A percentile compares a stretch with the other conserved stretches of the same genome.
Evolutionary conservation across 2,329 filamentous ascomycete species (phyloP).

Genomic region (Metarhizium sp.): DNA sequence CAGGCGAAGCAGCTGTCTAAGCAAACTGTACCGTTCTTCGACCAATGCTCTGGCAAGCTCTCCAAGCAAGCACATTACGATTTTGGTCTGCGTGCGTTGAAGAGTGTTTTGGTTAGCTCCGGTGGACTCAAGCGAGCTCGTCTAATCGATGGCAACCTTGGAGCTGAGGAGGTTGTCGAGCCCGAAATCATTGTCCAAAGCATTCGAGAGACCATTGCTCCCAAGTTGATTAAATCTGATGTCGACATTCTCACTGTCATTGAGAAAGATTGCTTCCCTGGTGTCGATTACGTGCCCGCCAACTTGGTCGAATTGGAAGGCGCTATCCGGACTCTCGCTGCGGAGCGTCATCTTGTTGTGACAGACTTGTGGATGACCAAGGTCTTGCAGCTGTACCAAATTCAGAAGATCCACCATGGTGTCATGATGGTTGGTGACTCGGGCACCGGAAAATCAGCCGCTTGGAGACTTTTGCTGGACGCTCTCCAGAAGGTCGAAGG

Average conservation of each 20-base stretch:
- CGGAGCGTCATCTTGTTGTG: slow-evolving; percentile 77
- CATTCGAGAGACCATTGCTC: slow-evolving; percentile 94
- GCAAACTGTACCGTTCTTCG: slow-evolving; percentile 97
- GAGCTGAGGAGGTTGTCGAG: slow-evolving; percentile 68
- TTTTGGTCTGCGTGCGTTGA: slow-evolving; percentile 92
- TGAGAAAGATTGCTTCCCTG: slow-evolving; percentile 80
- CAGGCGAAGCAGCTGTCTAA: slow-evolving; percentile 90
- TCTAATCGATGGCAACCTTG: slow-evolving; percentile 48
- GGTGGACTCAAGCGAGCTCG: slow-evolving; percentile 87
- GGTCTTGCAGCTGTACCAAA: slow-evolving; percentile 92
- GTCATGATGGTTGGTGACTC: slow-evolving; percentile 99
- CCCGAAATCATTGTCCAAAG: slow-evolving; percentile 98
- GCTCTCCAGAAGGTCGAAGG: slow-evolving; percentile 86
- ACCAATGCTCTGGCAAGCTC: slow-evolving; percentile 69
- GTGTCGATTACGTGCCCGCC: slow-evolving; percentile 85
- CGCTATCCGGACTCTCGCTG: slow-evolving; percentile 74
- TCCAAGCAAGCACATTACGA: slow-evolving; percentile 99
- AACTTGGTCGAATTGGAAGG: slow-evolving; percentile 70
- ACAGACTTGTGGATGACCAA: slow-evolving; percentile 97
- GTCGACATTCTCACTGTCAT: slow-evolving; percentile 81
- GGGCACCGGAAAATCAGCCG: slow-evolving; percentile 91
- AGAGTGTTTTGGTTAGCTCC: slow-evolving; percentile 97
- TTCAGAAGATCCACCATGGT: slow-evolving; percentile 95
- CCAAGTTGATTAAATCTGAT: slow-evolving; percentile 89
- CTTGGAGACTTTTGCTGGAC: slow-evolving; percentile 87